Evolutionary conservation across 805 yeast species (phyloP), one percentile per base, ranked within the genome.

Genomic region (Candida argentea): DNA sequence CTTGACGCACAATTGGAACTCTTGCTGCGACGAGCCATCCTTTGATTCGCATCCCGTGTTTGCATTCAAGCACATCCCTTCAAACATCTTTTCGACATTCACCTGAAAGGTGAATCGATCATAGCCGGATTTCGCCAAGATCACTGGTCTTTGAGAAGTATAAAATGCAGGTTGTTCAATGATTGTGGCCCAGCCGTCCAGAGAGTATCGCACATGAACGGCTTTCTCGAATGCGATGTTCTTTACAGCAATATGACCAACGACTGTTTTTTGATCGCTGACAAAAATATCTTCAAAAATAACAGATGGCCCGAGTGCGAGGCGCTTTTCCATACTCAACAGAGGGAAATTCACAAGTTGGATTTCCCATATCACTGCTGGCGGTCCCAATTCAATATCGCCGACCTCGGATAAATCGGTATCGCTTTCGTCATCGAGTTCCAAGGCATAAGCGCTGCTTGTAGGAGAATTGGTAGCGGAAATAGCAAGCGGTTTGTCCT

Each of bases 171-270:
- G 74, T 18, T 78, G 68, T 46, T 81, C 89, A 23, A 73, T 64
- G 14, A 76, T 71, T 0, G 93, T 76, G 24, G 57, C 58, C 97
- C 97, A 87, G 42, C 65, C 56, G 48, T 89, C 85, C 37, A 75
- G 61, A 0, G 95, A 73, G 54, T 84, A 87, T 30, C 86, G 64
- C 10, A 82, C 67, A 10, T 72, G 67, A 12, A 89, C 79, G 16
- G 54, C 46, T 51, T 87, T 87, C 20, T 72, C 66, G 52, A 63
- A 87, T 7, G 78, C 63, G 4, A 83, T 30, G 55, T 87, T 89
- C 43, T 73, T 70, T 16, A 82, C 95, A 3, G 89, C 82, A 25
- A 87, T 61, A 29, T 75, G 76, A 2, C 95, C 96, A 28, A 71
- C 48, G 10, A 87, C 55, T 31, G 58, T 61, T 33, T 66, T 65